Percentiles rank a stretch among this genome's conserved stretches.
Conservation (phyloP, 1,139 yeast genomes). For the Yamadazyma atlantica region DNA sequence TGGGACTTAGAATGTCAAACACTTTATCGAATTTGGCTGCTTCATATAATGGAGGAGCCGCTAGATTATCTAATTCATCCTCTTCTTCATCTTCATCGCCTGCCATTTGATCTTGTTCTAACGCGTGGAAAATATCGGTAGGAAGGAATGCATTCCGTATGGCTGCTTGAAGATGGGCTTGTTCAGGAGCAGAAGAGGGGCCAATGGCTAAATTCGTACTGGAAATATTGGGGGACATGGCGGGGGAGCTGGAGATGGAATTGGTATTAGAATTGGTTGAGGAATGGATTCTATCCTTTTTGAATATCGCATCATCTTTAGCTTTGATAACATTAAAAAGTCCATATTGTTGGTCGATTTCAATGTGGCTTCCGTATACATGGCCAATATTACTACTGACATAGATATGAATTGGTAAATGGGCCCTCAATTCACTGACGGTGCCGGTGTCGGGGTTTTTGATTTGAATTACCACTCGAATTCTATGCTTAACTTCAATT, state of each 20-base stretch:
- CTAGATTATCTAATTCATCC: conserved; percentile 29
- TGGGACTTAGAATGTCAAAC: conserved; percentile 36
- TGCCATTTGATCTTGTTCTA: background rate
- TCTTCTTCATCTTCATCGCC: conserved; percentile 29
- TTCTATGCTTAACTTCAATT: conserved; percentile 59
- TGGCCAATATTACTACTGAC: conserved; percentile 53
- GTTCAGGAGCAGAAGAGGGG: background rate
- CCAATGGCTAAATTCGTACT: conserved; percentile 4
- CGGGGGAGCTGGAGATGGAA: conserved; percentile 4
- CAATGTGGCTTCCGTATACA: conserved; percentile 51
- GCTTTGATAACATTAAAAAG: conserved; percentile 39
- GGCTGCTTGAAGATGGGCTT: conserved; percentile 1
- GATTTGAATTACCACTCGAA: conserved; percentile 55
- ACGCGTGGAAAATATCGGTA: conserved; percentile 9
- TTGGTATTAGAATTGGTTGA: conserved; percentile 4
- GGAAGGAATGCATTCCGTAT: background rate
- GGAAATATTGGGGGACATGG: conserved; percentile 11
- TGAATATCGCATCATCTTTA: conserved; percentile 39
- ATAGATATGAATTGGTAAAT: conserved; percentile 61
- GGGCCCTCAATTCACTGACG: conserved; percentile 66
- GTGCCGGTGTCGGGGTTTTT: conserved; percentile 59
- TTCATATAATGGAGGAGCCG: conserved; percentile 46
- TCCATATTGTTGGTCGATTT: conserved; percentile 49
- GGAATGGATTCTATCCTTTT: conserved; percentile 18
- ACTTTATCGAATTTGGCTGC: conserved; percentile 36